Percentiles rank a stretch among this genome's conserved stretches.
Conservation (phyloP, 140 eudicot genomes). For the Senecio squalidus region DNA sequence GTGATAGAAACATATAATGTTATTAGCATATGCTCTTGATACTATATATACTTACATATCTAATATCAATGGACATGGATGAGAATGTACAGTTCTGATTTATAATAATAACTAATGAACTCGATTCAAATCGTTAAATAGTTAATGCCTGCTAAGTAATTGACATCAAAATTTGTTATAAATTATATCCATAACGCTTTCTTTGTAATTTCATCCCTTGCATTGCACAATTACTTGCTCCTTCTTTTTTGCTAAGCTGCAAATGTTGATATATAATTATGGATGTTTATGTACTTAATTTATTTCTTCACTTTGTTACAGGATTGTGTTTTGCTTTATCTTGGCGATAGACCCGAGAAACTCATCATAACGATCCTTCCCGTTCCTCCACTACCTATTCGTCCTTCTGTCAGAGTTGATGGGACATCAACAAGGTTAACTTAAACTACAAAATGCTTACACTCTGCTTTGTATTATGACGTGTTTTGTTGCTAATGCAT, state of each 20-base stretch:
- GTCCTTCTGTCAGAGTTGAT: constrained; percentile 91
- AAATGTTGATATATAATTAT: background rate
- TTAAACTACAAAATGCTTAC: background rate
- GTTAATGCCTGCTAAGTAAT: too few relatives aligned
- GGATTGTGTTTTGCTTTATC: constrained; percentile 96
- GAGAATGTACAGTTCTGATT: too few relatives aligned
- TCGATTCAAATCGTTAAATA: too few relatives aligned
- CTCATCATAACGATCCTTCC: constrained; percentile 64
- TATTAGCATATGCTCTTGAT: too few relatives aligned
- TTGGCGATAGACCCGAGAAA: constrained; percentile 85
- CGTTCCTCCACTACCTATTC: constrained; percentile 91
- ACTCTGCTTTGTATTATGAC: background rate
- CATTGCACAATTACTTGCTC: too few relatives aligned
- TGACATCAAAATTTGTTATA: too few relatives aligned
- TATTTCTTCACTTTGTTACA: constrained; percentile 26
- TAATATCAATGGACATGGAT: too few relatives aligned
- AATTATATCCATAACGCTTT: too few relatives aligned
- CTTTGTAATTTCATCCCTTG: too few relatives aligned
- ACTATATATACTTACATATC: too few relatives aligned
- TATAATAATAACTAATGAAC: too few relatives aligned
- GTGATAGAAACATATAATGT: too few relatives aligned
- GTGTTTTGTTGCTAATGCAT: constrained; percentile 1
- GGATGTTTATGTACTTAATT: background rate
- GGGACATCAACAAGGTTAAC: constrained; percentile 80
- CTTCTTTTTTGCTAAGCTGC: constrained; percentile 7